Conservation (phyloP, 176 grass and related monocot species). For the Alopecurus myosuroides region DNA sequence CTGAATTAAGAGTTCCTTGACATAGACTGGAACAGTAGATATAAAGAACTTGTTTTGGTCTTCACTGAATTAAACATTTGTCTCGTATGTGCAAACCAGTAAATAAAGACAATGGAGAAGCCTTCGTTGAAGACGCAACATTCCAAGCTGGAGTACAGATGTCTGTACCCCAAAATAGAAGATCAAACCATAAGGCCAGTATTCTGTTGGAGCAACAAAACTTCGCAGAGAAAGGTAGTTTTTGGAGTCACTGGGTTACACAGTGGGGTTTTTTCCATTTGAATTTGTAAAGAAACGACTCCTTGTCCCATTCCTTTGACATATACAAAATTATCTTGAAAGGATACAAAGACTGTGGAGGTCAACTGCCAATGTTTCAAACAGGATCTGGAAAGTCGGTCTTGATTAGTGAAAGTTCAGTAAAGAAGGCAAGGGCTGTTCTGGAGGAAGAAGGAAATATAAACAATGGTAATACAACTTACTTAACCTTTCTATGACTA, state of each 20-base stretch:
- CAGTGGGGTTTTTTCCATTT: not conserved
- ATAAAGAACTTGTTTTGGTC: conserved; percentile 18
- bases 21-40: not conserved
- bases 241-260: not conserved
- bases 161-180: conserved; percentile 1
- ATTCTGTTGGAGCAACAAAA: conserved; percentile 34
- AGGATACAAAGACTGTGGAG: conserved; percentile 26
- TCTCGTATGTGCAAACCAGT: conserved; percentile 23
- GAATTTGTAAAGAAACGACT: not conserved
- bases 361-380: conserved; percentile 47
- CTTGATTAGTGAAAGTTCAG: conserved; percentile 41
- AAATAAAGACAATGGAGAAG: conserved; percentile 1
- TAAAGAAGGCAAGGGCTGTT: conserved; percentile 53
- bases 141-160: conserved; percentile 24
- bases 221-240: conserved; percentile 22
- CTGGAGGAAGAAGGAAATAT: conserved; percentile 38
- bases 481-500: not conserved
- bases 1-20: conserved; percentile 28
- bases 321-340: conserved; percentile 10
- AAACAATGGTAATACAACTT: conserved; percentile 15
- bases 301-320: not conserved
- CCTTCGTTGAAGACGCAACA: not conserved
- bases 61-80: conserved; percentile 10
- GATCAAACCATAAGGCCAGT: conserved; percentile 27
- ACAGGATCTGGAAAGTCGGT: conserved; percentile 67